phyloP scores from a whole-genome alignment of 225 moss, liverwort and hornwort genomes.

The Pleurozium schreberi region DNA sequence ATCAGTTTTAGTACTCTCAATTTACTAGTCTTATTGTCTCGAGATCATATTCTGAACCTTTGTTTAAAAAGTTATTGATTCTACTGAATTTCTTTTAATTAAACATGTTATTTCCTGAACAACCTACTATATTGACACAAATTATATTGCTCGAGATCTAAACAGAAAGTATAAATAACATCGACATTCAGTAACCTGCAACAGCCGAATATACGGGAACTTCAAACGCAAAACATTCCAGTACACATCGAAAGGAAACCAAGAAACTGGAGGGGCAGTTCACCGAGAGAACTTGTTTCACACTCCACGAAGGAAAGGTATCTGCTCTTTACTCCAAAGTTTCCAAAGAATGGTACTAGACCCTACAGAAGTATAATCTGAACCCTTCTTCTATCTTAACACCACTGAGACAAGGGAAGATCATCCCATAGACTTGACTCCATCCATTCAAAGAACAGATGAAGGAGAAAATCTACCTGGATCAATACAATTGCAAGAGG shows the following conservation, averaged over 20 bases:
- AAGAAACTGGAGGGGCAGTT: not conserved
- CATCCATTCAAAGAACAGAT: conserved; percentile 11
- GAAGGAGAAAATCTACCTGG: conserved; percentile 14
- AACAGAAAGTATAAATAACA: not conserved
- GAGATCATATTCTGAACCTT: not conserved
- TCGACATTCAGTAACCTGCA: not conserved
- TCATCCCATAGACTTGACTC: conserved; percentile 16
- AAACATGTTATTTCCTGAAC: too few species aligned
- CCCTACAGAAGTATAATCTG: conserved; percentile 41
- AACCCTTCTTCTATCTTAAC: conserved; percentile 38
- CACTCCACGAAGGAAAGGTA: conserved; percentile 24
- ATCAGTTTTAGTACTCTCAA: not conserved
- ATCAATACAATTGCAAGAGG: conserved; percentile 24
- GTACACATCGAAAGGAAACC: not conserved
- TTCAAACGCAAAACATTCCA: not conserved
- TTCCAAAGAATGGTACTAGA: conserved; percentile 59
- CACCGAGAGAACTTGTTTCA: not conserved
- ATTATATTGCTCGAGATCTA: not conserved
- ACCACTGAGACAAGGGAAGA: conserved; percentile 31
- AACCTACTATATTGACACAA: not conserved
- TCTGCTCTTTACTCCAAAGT: conserved; percentile 51
- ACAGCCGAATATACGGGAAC: not conserved
- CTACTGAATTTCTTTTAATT: too few species aligned
- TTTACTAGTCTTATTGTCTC: not conserved
- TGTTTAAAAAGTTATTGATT: not conserved